phyloP scores from a whole-genome alignment of 2,329 filamentous ascomycete genomes.

The Teratosphaeria gauchensis region DNA sequence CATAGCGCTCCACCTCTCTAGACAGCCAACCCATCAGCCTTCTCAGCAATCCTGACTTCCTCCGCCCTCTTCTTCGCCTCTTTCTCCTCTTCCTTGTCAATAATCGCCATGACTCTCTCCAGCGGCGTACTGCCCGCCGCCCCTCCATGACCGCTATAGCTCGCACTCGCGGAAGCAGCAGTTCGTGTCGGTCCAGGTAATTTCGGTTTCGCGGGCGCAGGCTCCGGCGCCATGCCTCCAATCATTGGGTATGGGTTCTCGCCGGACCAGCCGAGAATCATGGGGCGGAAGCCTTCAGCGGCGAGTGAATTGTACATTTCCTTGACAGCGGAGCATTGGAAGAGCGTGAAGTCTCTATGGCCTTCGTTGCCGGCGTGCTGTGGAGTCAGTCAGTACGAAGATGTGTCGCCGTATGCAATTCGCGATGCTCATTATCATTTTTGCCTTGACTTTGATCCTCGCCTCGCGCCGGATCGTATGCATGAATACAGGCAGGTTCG shows the following conservation, averaged over 20 bases:
- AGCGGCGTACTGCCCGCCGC: slow-evolving; percentile 16
- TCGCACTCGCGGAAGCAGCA: slow-evolving; percentile 18
- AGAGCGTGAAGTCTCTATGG: slow-evolving; percentile 21
- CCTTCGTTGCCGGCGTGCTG: slow-evolving; percentile 24
- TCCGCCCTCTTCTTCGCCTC: slow-evolving; percentile 20
- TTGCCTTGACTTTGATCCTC: too few species aligned
- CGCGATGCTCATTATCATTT: too few species aligned
- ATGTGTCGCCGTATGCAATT: not conserved
- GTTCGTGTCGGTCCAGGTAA: slow-evolving; percentile 3
- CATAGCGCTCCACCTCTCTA: not conserved
- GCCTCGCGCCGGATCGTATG: too few species aligned
- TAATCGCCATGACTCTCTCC: slow-evolving; percentile 25
- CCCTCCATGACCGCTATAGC: slow-evolving; percentile 18
- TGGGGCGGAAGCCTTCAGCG: slow-evolving; percentile 21
- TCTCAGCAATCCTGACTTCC: slow-evolving; percentile 14
- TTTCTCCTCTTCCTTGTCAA: slow-evolving; percentile 21
- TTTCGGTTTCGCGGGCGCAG: slow-evolving; percentile 12
- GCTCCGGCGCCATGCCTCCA: slow-evolving; percentile 21
- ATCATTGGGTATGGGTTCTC: slow-evolving; percentile 28
- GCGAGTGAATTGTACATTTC: slow-evolving; percentile 26
- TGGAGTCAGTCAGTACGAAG: not conserved
- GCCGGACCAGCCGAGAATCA: slow-evolving; percentile 22
- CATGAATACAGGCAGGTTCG: not conserved
- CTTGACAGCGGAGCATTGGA: slow-evolving; percentile 20
- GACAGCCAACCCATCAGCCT: slow-evolving; percentile 5